Percentiles rank a stretch among this genome's conserved stretches.
phyloP scores from a whole-genome alignment of 768 basidiomycete genomes.

The Amanita rimosa region DNA sequence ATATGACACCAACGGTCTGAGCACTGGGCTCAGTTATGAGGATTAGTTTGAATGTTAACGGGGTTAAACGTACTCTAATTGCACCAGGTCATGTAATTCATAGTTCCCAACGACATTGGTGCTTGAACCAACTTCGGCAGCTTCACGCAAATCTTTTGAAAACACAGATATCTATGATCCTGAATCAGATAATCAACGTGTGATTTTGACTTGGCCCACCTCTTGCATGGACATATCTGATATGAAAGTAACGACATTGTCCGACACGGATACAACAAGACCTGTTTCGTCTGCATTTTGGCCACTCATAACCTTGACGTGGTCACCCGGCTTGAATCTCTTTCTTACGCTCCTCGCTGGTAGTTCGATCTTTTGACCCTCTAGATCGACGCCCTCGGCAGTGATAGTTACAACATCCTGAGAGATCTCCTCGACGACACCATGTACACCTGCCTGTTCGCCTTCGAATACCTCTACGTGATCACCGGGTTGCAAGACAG shows the following conservation, averaged over 20 bases:
- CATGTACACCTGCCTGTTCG: constrained; percentile 88
- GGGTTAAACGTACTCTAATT: constrained; percentile 69
- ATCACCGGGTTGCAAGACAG: constrained; percentile 94
- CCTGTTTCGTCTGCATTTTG: constrained; percentile 94
- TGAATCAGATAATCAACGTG: constrained; percentile 2
- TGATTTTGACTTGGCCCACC: constrained; percentile 28
- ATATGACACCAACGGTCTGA: constrained; percentile 94
- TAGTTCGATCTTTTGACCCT: constrained; percentile 78
- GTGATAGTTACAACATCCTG: constrained; percentile 82
- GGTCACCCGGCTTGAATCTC: constrained; percentile 93
- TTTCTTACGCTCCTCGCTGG: constrained; percentile 87
- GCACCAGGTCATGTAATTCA: constrained; percentile 92
- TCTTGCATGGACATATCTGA: constrained; percentile 98
- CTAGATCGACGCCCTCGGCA: constrained; percentile 71
- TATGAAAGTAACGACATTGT: constrained; percentile 88
- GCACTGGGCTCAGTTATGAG: constrained; percentile 34
- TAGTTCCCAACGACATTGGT: constrained; percentile 88
- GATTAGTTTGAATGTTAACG: neutral
- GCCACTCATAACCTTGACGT: constrained; percentile 96
- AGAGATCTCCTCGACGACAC: constrained; percentile 82
- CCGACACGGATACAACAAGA: constrained; percentile 83
- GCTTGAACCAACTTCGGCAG: constrained; percentile 92
- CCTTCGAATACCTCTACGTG: constrained; percentile 97
- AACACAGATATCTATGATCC: constrained; percentile 79
- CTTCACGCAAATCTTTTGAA: constrained; percentile 93